Evolutionary conservation across 2,329 filamentous ascomycete genomes (phyloP).

Genomic region (Fusarium sp.): DNA sequence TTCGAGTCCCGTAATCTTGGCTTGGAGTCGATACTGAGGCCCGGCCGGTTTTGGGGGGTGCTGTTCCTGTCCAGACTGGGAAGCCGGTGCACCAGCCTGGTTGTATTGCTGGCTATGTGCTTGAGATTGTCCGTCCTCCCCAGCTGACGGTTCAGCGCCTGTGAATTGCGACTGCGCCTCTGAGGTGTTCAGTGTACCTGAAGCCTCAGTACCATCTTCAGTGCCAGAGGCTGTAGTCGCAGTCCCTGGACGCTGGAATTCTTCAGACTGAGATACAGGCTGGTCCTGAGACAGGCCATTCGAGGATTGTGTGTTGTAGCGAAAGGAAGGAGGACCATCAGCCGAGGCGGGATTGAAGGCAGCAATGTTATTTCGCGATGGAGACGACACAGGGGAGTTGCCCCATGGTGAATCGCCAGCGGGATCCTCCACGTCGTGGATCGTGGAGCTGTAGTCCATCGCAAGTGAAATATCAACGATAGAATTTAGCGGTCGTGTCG

Average conservation of each 20-base stretch:
- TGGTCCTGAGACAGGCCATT: slow-evolving; percentile 54
- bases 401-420: slow-evolving; percentile 66
- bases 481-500: slow-evolving; percentile 8
- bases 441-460: slow-evolving; percentile 69
- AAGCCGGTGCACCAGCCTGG: slow-evolving; percentile 25
- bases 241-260: slow-evolving; percentile 57
- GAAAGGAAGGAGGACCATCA: slow-evolving; percentile 55
- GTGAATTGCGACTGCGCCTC: slow-evolving; percentile 32
- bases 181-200: slow-evolving; percentile 38
- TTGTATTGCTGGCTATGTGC: slow-evolving; percentile 44
- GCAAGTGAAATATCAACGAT: slow-evolving; percentile 27
- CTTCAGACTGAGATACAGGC: slow-evolving; percentile 49
- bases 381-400: slow-evolving; percentile 61
- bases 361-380: slow-evolving; percentile 56
- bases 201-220: slow-evolving; percentile 52
- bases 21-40: slow-evolving; percentile 85
- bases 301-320: slow-evolving; percentile 54
- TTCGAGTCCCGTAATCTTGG: slow-evolving; percentile 93
- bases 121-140: slow-evolving; percentile 12
- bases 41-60: slow-evolving; percentile 67
- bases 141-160: slow-evolving; percentile 20
- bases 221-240: slow-evolving; percentile 57
- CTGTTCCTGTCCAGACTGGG: slow-evolving; percentile 49
- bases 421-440: slow-evolving; percentile 64
- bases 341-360: slow-evolving; percentile 54